phyloP scores from a whole-genome alignment of 225 moss, liverwort and hornwort species.

The Pseudisothecium myosuroides region DNA sequence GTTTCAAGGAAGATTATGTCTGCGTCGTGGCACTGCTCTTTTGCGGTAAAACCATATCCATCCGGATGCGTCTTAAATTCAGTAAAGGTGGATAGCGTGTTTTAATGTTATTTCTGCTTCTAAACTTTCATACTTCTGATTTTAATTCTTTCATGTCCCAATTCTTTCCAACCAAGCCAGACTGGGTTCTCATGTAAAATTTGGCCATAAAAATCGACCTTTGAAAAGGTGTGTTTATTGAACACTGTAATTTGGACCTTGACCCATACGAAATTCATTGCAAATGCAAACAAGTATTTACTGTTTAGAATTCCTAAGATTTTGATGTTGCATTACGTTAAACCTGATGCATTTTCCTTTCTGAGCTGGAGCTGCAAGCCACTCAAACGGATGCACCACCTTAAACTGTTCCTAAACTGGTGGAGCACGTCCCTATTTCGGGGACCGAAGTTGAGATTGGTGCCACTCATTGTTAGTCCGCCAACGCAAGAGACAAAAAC shows the following conservation, averaged over 20 bases:
- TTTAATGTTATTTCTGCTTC: background rate
- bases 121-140: fast-evolving
- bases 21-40: too few relatives aligned
- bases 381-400: background rate
- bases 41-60: too few relatives aligned
- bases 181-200: too few relatives aligned
- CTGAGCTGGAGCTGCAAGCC: background rate
- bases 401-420: too few relatives aligned
- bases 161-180: background rate
- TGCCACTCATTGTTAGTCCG: background rate
- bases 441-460: background rate
- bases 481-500: background rate
- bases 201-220: too few relatives aligned
- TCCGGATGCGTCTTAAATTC: too few relatives aligned
- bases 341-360: background rate
- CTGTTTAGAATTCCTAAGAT: fast-evolving
- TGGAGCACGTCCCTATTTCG: background rate
- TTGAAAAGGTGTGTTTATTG: fast-evolving
- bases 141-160: background rate
- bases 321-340: fast-evolving
- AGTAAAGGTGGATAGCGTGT: fast-evolving
- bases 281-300: fast-evolving
- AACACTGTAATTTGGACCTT: background rate
- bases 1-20: fast-evolving
- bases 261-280: background rate